Percentiles rank a stretch among this genome's conserved stretches.
Conservation (phyloP, 2,329 filamentous ascomycete genomes). For the Penicillium digitatum region DNA sequence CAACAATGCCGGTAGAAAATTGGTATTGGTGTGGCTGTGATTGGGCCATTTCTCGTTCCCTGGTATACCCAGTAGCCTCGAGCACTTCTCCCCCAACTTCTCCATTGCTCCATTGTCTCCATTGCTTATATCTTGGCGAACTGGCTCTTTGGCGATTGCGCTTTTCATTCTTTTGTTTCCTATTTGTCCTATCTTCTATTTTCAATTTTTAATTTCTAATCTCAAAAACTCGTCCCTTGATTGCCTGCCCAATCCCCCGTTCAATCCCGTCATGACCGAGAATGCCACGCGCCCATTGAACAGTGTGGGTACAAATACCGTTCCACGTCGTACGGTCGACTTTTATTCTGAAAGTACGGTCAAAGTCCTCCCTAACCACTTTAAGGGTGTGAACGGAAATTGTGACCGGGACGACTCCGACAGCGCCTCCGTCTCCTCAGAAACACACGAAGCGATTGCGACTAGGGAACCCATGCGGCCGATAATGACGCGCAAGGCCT, state of each 20-base stretch:
- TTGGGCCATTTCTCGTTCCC: constrained; percentile 16
- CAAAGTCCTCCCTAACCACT: constrained; percentile 17
- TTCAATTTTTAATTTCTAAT: constrained; percentile 1
- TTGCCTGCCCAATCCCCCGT: constrained; percentile 16
- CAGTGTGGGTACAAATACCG: constrained; percentile 26
- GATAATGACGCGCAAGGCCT: constrained; percentile 36
- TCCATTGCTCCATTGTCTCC: neutral
- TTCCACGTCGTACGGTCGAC: constrained; percentile 29
- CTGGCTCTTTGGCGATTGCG: neutral
- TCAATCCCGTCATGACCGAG: constrained; percentile 12
- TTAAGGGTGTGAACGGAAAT: constrained; percentile 15
- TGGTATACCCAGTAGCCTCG: constrained; percentile 19
- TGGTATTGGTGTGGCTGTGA: constrained; percentile 8
- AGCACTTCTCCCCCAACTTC: constrained; percentile 9
- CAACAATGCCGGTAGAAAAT: no score
- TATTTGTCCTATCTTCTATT: neutral
- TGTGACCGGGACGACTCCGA: constrained; percentile 24
- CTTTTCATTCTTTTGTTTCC: neutral
- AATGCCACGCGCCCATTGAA: constrained; percentile 28
- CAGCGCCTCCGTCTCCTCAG: constrained; percentile 28
- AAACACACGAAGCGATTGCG: constrained; percentile 7
- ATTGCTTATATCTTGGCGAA: neutral
- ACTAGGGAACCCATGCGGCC: constrained; percentile 9
- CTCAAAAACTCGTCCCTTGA: neutral
- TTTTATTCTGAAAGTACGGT: constrained; percentile 23